These are phyloP conservation scores for Clavispora fructus DNA, from an alignment of 805 yeast species.

Conservation along the genomic window DNA sequence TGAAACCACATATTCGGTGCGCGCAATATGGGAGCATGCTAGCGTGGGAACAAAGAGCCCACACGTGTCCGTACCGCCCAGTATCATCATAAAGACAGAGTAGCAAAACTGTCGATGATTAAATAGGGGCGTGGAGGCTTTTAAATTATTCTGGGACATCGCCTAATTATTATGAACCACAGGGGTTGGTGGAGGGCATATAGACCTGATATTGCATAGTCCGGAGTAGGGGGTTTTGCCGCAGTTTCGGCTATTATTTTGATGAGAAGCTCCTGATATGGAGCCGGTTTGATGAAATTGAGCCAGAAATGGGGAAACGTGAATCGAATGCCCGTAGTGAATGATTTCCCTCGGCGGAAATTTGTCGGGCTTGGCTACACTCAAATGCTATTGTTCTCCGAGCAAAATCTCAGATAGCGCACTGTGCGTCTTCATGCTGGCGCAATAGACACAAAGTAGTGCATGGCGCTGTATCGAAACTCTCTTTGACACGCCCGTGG, in stretches of 20 bases:
- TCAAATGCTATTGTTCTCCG: no score
- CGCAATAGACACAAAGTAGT: no score
- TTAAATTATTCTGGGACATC: neutral
- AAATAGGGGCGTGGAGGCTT: neutral
- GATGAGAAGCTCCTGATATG: no score
- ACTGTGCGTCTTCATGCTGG: no score
- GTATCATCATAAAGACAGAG: neutral
- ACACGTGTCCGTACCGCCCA: neutral
- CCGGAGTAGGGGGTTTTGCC: neutral
- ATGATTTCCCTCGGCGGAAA: no score
- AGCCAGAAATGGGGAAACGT: no score
- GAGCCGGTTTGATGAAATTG: no score
- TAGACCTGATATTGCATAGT: neutral
- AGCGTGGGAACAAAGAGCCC: neutral
- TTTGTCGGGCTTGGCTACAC: no score
- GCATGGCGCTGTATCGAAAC: no score
- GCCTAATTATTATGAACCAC: neutral
- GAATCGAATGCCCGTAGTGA: no score
- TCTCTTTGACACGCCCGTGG: no score
- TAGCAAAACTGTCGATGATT: neutral
- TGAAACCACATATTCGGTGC: neutral
- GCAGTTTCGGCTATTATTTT: neutral
- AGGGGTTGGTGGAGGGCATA: neutral
- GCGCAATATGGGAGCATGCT: neutral
- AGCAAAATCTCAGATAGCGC: neutral